Percentiles rank a stretch among this genome's conserved stretches.
These are phyloP conservation scores for Acmispon strigosus DNA, from an alignment of 306 rosid genomes.

Conservation along the genomic window DNA sequence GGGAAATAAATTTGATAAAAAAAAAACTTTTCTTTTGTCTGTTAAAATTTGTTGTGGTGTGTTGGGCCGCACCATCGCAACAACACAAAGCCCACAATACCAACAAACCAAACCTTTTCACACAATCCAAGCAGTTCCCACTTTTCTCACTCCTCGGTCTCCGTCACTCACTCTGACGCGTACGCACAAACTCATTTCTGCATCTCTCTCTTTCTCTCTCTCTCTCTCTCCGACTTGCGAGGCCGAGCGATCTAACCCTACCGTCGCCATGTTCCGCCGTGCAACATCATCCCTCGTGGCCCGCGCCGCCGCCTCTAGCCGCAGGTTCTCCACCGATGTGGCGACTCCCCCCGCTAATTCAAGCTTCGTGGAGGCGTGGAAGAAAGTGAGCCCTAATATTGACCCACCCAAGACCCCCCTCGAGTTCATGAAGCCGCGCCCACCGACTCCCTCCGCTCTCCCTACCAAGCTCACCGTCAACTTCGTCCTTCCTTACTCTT, in stretches of 20 bases:
- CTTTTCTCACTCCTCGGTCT: background rate
- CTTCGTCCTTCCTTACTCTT: conserved; percentile 84
- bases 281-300: conserved; percentile 38
- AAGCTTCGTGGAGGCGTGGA: conserved; percentile 62
- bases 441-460: conserved; percentile 54
- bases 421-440: conserved; percentile 67
- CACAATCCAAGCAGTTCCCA: background rate
- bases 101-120: too few species aligned
- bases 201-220: background rate
- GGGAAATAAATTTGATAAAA: too few species aligned
- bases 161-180: background rate
- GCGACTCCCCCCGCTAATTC: conserved; percentile 24
- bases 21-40: too few species aligned
- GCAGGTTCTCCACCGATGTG: conserved; percentile 59
- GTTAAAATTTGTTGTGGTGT: too few species aligned
- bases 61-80: too few species aligned
- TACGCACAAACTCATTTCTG: background rate
- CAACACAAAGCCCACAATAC: background rate
- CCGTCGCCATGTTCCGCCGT: conserved; percentile 63
- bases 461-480: conserved; percentile 90
- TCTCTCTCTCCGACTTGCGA: conserved; percentile 81
- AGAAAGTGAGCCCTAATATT: conserved; percentile 48
- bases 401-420: conserved; percentile 84
- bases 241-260: conserved; percentile 74
- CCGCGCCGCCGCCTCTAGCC: conserved; percentile 37